phyloP scores from a whole-genome alignment of 2,329 filamentous ascomycete species.

The Myriosclerotinia scirpicola region DNA sequence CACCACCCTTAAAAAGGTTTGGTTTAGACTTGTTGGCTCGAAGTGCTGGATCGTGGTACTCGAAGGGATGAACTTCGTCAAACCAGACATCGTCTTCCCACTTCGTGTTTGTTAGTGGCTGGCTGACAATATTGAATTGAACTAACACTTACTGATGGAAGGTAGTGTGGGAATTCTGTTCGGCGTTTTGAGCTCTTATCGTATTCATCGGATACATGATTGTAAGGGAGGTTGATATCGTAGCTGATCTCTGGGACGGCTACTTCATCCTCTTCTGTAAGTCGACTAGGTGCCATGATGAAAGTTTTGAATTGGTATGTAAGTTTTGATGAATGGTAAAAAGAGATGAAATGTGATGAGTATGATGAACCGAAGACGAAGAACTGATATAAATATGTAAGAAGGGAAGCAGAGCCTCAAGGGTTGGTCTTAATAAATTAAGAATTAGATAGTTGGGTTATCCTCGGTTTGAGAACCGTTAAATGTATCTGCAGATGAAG shows the following conservation, averaged over 20 bases:
- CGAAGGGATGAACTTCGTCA: slow-evolving; percentile 46
- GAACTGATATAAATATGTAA: slow-evolving; percentile 23
- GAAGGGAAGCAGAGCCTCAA: neutral
- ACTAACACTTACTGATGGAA: slow-evolving; percentile 40
- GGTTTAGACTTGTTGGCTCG: slow-evolving; percentile 64
- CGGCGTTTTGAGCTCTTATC: slow-evolving; percentile 41
- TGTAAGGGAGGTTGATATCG: slow-evolving; percentile 52
- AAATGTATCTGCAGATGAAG: slow-evolving; percentile 12
- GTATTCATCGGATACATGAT: slow-evolving; percentile 42
- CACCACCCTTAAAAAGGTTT: slow-evolving; percentile 58
- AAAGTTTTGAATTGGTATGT: slow-evolving; percentile 1
- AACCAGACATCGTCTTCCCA: slow-evolving; percentile 49
- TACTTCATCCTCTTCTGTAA: slow-evolving; percentile 26
- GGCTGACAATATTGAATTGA: neutral
- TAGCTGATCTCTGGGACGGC: slow-evolving; percentile 39
- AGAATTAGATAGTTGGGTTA: slow-evolving; percentile 9
- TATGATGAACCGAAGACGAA: neutral
- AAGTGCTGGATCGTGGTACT: slow-evolving; percentile 49
- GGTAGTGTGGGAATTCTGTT: slow-evolving; percentile 46
- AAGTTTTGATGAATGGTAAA: neutral
- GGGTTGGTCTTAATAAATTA: neutral
- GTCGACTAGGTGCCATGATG: slow-evolving; percentile 33
- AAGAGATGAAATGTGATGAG: slow-evolving; percentile 11
- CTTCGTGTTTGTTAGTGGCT: slow-evolving; percentile 19
- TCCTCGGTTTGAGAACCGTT: neutral